A percentile compares a stretch with the other conserved stretches of the same genome.
phyloP scores from a whole-genome alignment of 2,329 filamentous ascomycete genomes.

The Trichoderma sp. region DNA sequence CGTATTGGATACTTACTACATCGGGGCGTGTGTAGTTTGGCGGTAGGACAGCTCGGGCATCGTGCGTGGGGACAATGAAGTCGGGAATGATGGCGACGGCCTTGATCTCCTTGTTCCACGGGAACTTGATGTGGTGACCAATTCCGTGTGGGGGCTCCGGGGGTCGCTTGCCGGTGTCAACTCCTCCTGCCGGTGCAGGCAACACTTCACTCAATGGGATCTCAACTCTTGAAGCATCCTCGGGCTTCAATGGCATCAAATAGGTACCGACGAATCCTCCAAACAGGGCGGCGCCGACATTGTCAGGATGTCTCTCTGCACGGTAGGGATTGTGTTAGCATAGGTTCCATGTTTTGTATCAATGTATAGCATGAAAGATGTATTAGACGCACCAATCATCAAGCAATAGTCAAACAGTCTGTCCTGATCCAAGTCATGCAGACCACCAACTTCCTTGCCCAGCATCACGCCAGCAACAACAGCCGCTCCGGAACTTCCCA shows the following conservation, averaged over 20 bases:
- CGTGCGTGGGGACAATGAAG: conserved; percentile 93
- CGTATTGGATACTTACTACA: conserved; percentile 58
- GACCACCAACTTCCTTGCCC: conserved; percentile 80
- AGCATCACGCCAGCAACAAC: conserved; percentile 94
- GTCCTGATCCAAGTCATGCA: conserved; percentile 70
- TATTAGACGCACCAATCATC: conserved; percentile 71
- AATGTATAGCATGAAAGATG: not conserved
- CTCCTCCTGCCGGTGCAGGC: conserved; percentile 82
- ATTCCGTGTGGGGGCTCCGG: conserved; percentile 89
- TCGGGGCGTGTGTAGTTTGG: conserved; percentile 75
- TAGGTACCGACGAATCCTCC: conserved; percentile 97
- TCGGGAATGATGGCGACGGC: conserved; percentile 94
- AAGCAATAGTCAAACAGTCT: conserved; percentile 92
- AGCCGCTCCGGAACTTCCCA: conserved; percentile 93
- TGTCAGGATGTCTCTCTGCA: conserved; percentile 82
- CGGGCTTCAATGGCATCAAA: conserved; percentile 83
- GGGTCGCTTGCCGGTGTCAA: conserved; percentile 83
- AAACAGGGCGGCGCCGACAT: conserved; percentile 91
- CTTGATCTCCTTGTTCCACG: conserved; percentile 93
- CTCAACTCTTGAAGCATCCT: conserved; percentile 85
- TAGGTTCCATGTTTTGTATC: not conserved
- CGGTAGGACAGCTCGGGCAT: conserved; percentile 82
- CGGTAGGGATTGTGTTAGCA: not conserved
- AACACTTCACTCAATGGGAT: conserved; percentile 93
- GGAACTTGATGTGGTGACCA: conserved; percentile 93